Evolutionary conservation across 108 stramenopile species (phyloP).

Genomic region (Nitzschia inconspicua): DNA sequence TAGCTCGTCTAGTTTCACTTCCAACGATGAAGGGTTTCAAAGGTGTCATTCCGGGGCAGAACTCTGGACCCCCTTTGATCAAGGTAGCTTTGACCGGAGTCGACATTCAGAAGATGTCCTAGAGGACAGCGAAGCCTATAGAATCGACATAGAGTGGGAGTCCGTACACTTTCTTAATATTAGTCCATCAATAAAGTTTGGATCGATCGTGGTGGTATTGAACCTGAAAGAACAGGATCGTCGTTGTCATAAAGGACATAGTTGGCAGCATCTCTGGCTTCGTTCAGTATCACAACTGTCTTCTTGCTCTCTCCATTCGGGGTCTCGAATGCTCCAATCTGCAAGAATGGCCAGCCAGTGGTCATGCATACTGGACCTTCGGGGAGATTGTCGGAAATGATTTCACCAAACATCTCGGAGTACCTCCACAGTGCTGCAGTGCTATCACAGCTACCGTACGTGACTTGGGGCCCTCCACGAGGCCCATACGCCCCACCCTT

Average conservation of each 20-base stretch:
- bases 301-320: constrained; percentile 44
- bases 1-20: constrained; percentile 58
- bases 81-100: constrained; percentile 24
- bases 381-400: constrained; percentile 40
- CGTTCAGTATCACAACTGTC: constrained; percentile 70
- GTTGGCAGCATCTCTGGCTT: constrained; percentile 69
- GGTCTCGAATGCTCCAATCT: constrained; percentile 78
- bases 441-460: constrained; percentile 52
- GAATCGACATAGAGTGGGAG: background rate
- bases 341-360: constrained; percentile 89
- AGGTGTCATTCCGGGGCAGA: constrained; percentile 58
- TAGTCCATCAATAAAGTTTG: constrained; percentile 60
- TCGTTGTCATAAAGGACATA: constrained; percentile 61
- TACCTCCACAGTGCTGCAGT: constrained; percentile 52
- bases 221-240: constrained; percentile 52
- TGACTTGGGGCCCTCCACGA: constrained; percentile 69
- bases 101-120: constrained; percentile 5
- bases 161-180: constrained; percentile 3
- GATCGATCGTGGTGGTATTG: constrained; percentile 77
- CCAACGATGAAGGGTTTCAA: constrained; percentile 66
- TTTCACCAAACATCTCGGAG: constrained; percentile 49
- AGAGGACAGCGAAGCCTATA: too few species aligned
- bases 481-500: constrained; percentile 79
- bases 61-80: constrained; percentile 46
- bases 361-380: constrained; percentile 77